Percentiles rank a stretch among this genome's conserved stretches.
Evolutionary conservation across 2,329 filamentous ascomycete species (phyloP).

Genomic region (Coniochaeta prunicola): DNA sequence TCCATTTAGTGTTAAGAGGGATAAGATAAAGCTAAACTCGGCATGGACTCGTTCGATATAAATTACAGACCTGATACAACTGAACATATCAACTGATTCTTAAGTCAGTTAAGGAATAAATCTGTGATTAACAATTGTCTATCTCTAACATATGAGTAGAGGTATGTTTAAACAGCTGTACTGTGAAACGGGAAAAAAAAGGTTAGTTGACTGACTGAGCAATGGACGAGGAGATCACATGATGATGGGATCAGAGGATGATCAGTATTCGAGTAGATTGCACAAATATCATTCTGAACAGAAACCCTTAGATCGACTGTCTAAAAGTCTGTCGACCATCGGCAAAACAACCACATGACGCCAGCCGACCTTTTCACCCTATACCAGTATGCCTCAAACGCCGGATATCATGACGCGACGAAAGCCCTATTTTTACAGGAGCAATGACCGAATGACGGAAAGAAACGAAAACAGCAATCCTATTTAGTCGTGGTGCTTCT

Average conservation of each 20-base stretch:
- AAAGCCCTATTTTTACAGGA: conserved; percentile 1
- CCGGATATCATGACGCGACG: conserved; percentile 3
- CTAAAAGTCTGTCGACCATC: background rate
- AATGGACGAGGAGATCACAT: background rate
- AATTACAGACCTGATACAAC: no score
- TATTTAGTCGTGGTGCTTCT: conserved; percentile 5
- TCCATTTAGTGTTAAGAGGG: no score
- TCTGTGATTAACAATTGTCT: no score
- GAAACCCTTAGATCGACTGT: background rate
- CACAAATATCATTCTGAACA: background rate
- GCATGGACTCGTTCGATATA: no score
- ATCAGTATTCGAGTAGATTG: background rate
- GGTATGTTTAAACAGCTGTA: no score
- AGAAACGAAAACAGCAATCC: background rate
- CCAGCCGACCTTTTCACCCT: background rate
- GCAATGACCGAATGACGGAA: background rate
- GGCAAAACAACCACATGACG: background rate
- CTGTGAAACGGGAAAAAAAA: no score
- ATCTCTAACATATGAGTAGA: no score
- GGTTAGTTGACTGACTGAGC: no score
- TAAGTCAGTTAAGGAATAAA: no score
- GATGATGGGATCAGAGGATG: background rate
- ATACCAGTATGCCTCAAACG: conserved; percentile 1
- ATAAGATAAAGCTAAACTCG: no score
- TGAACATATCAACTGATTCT: no score